A percentile compares a stretch with the other conserved stretches of the same genome.
Conservation (phyloP, 176 grass and related monocot species). For the Zoysia pacifica region DNA sequence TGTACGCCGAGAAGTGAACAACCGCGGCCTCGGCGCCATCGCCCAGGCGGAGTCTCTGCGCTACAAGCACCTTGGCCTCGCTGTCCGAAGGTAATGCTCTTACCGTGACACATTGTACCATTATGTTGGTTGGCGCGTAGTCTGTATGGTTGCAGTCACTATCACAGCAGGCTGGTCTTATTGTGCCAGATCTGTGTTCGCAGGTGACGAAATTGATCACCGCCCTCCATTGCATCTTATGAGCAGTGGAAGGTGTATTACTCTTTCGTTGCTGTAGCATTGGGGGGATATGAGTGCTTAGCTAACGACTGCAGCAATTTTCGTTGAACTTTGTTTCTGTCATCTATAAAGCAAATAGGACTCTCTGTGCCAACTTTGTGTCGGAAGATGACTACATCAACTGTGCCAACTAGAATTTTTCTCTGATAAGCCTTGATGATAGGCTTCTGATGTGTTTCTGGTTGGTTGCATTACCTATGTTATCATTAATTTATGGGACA, state of each 20-base stretch:
- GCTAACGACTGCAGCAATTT: background rate
- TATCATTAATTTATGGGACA: background rate
- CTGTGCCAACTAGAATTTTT: constrained; percentile 16
- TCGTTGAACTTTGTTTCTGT: background rate
- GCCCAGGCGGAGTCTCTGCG: constrained; percentile 84
- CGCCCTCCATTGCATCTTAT: constrained; percentile 18
- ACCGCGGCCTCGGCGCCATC: constrained; percentile 81
- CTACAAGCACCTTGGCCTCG: constrained; percentile 87
- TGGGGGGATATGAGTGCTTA: constrained; percentile 40
- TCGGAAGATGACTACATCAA: constrained; percentile 88
- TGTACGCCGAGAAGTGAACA: constrained; percentile 86
- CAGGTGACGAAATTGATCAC: constrained; percentile 60
- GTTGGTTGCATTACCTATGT: constrained; percentile 29
- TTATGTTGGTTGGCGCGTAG: background rate
- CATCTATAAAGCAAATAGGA: constrained; percentile 99
- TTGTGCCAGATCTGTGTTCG: constrained; percentile 60
- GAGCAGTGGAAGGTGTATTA: constrained; percentile 7
- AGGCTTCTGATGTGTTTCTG: constrained; percentile 31
- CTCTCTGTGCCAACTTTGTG: constrained; percentile 75
- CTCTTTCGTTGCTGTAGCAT: constrained; percentile 24
- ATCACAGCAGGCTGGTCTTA: constrained; percentile 60
- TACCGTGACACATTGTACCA: background rate
- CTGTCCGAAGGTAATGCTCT: constrained; percentile 64
- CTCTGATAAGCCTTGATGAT: constrained; percentile 28
- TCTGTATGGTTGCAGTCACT: constrained; percentile 42